Percentiles rank a stretch among this genome's conserved stretches.
Conservation (phyloP, 345 rosid genomes). For the Salix udensis region DNA sequence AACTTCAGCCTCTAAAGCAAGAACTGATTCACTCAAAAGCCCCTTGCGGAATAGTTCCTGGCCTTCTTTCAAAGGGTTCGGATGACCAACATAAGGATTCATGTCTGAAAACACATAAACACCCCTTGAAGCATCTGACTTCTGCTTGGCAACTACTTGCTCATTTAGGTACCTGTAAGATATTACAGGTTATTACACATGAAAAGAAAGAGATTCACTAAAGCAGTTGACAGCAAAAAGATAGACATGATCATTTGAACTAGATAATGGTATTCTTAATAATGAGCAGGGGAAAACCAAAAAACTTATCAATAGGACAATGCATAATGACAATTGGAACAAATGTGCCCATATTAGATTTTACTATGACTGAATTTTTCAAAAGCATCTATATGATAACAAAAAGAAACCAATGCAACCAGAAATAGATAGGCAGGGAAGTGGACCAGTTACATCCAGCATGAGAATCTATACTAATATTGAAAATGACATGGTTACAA, state of each 20-base stretch:
- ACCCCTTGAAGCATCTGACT: constrained; percentile 65
- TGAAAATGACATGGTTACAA: neutral
- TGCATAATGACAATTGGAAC: neutral
- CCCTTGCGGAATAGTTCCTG: constrained; percentile 94
- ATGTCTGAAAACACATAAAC: constrained; percentile 94
- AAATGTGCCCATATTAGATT: neutral
- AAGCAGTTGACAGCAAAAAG: neutral
- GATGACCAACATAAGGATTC: constrained; percentile 99
- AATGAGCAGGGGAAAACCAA: neutral
- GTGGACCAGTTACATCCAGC: neutral
- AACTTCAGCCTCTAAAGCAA: constrained; percentile 99
- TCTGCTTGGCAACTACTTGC: constrained; percentile 60
- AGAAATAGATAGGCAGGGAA: neutral
- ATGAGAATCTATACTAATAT: neutral
- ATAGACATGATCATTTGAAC: neutral
- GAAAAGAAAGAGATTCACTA: neutral
- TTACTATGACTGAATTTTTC: neutral
- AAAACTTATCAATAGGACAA: neutral
- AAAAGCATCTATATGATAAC: neutral
- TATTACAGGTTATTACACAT: neutral
- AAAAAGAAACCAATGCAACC: neutral
- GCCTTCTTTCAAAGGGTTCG: constrained; percentile 94
- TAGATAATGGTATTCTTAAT: neutral
- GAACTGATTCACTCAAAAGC: constrained; percentile 98
- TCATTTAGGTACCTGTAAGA: constrained; percentile 60